Evolutionary conservation across 2,329 filamentous ascomycete species (phyloP), one percentile per base, ranked within the genome.

Genomic region (Scytalidium lignicola): DNA sequence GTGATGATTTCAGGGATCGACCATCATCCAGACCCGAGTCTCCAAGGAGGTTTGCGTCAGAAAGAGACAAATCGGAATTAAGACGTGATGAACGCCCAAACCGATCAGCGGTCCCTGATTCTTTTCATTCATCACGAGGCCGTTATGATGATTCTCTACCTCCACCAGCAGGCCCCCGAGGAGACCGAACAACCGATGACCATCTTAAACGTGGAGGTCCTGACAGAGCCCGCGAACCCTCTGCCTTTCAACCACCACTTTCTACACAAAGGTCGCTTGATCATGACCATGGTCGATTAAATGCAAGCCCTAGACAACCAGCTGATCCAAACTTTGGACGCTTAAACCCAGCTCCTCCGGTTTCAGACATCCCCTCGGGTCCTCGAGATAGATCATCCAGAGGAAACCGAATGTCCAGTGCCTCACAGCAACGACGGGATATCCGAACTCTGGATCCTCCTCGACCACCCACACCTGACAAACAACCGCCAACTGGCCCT

Each of bases 291-390:
- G 70, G 72, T 32, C 69, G 74, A 53, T 57, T 74, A 18, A 70
- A 63, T 45, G 26, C 49, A 12, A 32, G 37, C 3, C 32, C 50
- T 10, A 59, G 59, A 49, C 58, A 69, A 48, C 74, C 78, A 52
- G 75, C 81, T 55, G 81, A 85, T 61, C 76, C 78, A 15, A 81
- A 78, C 49, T 84, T 84, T 57, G 82, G 82, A 22, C 78, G 82
- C 2, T 69, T 85, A 43, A 83, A 80, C 53, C 67, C 75, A 2
- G 72, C 44, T 69, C 74, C 44, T 69, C 71, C 20, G 64, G 71
- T 26, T 58, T 64, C 64, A 21, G 73, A 68, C 39, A 65, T 76
- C 39, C 80, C 80, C 3, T 75, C 75, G n/a, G 81, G 78, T 2
- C 79, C 80, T 15, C 73, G 74, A 45, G 76, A 71, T 55, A 75